A percentile compares a stretch with the other conserved stretches of the same genome.
Conservation (phyloP, 345 rosid species). For the Euphorbia pulcherrima region DNA sequence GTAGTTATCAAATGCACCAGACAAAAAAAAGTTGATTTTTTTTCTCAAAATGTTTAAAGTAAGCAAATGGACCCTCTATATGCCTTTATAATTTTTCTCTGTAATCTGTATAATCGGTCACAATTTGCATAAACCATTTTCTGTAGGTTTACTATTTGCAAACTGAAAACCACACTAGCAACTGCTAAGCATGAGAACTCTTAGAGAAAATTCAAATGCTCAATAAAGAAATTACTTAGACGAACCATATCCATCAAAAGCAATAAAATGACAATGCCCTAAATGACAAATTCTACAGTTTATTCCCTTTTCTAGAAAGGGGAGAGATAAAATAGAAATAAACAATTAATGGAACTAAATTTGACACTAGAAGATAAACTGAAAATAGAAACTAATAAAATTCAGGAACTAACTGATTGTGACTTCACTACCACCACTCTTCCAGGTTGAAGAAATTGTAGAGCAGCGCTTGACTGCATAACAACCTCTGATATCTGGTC, state of each 20-base stretch:
- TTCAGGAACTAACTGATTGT: conserved; percentile 51
- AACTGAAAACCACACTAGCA: conserved; percentile 6
- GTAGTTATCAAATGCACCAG: background rate
- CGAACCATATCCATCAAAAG: conserved; percentile 6
- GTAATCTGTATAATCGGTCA: background rate
- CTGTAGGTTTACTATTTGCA: background rate
- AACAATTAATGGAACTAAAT: background rate
- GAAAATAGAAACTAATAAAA: conserved; percentile 14
- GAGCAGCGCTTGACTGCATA: conserved; percentile 55
- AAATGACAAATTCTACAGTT: background rate
- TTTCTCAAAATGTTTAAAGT: background rate
- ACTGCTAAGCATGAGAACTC: background rate
- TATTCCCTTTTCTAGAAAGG: background rate
- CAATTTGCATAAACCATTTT: background rate
- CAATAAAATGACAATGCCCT: conserved; percentile 1
- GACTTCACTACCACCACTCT: conserved; percentile 86
- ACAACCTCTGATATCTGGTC: conserved; percentile 55
- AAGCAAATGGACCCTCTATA: background rate
- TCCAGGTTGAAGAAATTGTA: conserved; percentile 50
- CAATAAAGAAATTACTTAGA: conserved; percentile 11
- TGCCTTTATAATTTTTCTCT: background rate
- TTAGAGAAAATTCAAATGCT: background rate
- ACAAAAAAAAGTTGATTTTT: too few species aligned
- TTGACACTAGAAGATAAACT: background rate
- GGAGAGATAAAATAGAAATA: background rate